phyloP scores from a whole-genome alignment of 1,139 yeast species.

The Barnettozyma hawaiiensis region DNA sequence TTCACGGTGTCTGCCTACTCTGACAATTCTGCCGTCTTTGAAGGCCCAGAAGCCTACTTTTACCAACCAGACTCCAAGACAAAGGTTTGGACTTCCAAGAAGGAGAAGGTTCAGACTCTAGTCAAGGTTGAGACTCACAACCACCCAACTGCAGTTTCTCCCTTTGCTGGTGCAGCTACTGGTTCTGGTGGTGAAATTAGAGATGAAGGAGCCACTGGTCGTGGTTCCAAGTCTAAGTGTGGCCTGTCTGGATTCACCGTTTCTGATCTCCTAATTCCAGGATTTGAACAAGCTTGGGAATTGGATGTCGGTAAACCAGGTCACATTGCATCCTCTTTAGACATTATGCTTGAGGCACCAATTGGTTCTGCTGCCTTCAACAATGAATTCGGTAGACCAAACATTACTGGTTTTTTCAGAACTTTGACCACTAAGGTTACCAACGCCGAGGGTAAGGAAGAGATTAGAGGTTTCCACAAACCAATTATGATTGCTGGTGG shows the following conservation, averaged over 20 bases:
- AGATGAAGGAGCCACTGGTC: conserved; percentile 99
- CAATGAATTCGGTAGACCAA: conserved; percentile 98
- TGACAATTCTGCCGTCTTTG: conserved; percentile 96
- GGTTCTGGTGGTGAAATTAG: conserved; percentile 99
- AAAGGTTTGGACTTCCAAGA: conserved; percentile 65
- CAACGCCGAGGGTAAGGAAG: conserved; percentile 56
- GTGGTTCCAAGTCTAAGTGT: conserved; percentile 96
- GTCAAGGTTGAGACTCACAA: conserved; percentile 98
- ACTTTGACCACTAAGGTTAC: conserved; percentile 78
- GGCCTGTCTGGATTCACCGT: conserved; percentile 94
- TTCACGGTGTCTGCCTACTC: conserved; percentile 91
- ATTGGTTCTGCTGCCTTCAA: conserved; percentile 97
- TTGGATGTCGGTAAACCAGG: conserved; percentile 77
- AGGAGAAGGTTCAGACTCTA: conserved; percentile 81
- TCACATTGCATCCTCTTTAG: conserved; percentile 90
- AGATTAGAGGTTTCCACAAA: conserved; percentile 94
- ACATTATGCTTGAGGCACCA: conserved; percentile 97
- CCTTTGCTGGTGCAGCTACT: conserved; percentile 99
- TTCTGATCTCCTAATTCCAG: conserved; percentile 85
- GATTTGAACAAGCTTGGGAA: conserved; percentile 92
- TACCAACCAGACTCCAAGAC: conserved; percentile 73
- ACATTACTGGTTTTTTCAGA: conserved; percentile 94
- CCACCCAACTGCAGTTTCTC: conserved; percentile 99
- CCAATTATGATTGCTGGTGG: conserved; percentile 99
- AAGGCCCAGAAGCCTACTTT: conserved; percentile 58